A percentile compares a stretch with the other conserved stretches of the same genome.
phyloP scores from a whole-genome alignment of 2,329 filamentous ascomycete genomes.

The Colletotrichum nymphaeae region DNA sequence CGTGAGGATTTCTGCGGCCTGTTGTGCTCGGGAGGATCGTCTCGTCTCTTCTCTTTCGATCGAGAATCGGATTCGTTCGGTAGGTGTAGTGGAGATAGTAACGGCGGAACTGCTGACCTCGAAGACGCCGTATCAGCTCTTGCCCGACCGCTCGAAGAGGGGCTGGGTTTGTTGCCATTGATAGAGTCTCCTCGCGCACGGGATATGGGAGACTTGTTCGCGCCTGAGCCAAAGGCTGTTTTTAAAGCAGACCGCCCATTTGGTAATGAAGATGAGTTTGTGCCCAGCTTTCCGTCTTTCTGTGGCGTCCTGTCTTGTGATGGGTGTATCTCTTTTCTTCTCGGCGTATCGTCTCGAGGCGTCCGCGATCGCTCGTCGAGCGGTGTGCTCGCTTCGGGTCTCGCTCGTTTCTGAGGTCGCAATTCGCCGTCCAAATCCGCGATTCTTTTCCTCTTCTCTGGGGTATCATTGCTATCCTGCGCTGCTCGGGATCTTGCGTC shows the following conservation, averaged over 20 bases:
- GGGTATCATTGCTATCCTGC: conserved; percentile 41
- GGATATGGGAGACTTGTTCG: conserved; percentile 48
- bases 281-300: conserved; percentile 43
- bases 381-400: conserved; percentile 49
- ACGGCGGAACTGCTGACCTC: conserved; percentile 58
- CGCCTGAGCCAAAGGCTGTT: conserved; percentile 39
- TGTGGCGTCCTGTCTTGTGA: conserved; percentile 43
- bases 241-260: conserved; percentile 52
- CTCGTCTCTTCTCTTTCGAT: conserved; percentile 42
- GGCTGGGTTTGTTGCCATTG: conserved; percentile 54
- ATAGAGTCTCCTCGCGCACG: conserved; percentile 53
- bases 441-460: conserved; percentile 59
- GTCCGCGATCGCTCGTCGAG: conserved; percentile 46
- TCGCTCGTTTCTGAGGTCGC: conserved; percentile 59
- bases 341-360: conserved; percentile 48
- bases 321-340: conserved; percentile 43
- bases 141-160: conserved; percentile 47
- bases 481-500: conserved; percentile 13
- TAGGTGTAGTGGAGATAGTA: conserved; percentile 65
- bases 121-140: conserved; percentile 50
- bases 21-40: conserved; percentile 36
- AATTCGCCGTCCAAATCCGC: conserved; percentile 56
- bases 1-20: conserved; percentile 22
- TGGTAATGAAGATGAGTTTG: conserved; percentile 43
- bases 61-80: conserved; percentile 47